Base-by-base conservation (phyloP, 140 eudicot genomes). In the Flaveria floridana region DNA sequence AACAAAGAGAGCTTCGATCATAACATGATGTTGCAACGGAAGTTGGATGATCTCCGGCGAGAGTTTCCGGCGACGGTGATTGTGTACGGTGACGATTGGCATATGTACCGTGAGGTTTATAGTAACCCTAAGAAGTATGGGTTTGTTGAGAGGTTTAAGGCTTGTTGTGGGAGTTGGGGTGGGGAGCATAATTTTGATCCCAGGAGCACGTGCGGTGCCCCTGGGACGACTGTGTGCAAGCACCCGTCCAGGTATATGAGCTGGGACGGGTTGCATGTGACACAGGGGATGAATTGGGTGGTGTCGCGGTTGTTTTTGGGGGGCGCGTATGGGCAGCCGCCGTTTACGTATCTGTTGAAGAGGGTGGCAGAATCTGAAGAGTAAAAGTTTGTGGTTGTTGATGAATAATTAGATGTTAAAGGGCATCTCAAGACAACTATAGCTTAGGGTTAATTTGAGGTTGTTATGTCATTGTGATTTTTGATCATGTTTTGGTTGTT, bases 201-300 rank as follows among this genome's bases (percentile, higher is more conserved):
- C 8, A n/a, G 0, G 42, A 12, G 28, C 6, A 66, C 79, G 4
- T 79, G 83, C 18, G 83, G 75, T 3, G 75, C 83, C 0, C 42
- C 63, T 0, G 62, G 34, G 10, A 57, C 79, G 4, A 44, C 7
- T 1, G 19, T 75, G 10, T 79, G 83, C 7, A 65, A 53, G 50
- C 28, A 79, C 66, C 83, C 83, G 10, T 47, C 65, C 0, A 23
- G 15, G 34, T 73, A 73, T 47, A 56, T 56, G 79, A 65, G 3
- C 6, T 79, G 83, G 83, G 83, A 79, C 15, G 83, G 83, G 39
- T 68, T 79, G 47, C 83, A 79, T 4, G 75, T 73, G 19, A 73
- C 83, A 1, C 70, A 79, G 37, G 79, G 79, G 14, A 16, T 79
- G 75, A 73, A 30, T 9, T 65, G 68, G 76, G 83, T 16, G 55